Evolutionary conservation across 805 yeast genomes (phyloP).

Genomic region (Ogataea pini): DNA sequence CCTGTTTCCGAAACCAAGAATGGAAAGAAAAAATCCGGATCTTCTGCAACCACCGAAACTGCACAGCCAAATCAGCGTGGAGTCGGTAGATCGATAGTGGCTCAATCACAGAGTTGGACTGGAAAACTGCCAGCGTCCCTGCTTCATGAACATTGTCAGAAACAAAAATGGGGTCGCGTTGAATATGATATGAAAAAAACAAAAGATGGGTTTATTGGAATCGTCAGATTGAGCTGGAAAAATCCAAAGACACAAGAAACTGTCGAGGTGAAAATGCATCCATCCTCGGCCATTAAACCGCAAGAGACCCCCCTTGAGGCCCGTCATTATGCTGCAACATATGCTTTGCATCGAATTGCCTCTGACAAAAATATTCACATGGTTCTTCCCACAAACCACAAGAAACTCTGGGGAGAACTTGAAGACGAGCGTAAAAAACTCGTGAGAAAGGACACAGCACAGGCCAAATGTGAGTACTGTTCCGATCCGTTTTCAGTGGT

Average conservation of each 20-base stretch:
- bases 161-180: constrained; percentile 86
- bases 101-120: constrained; percentile 83
- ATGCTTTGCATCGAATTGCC: constrained; percentile 76
- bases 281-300: constrained; percentile 51
- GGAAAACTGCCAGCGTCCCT: constrained; percentile 90
- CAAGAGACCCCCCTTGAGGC: constrained; percentile 88
- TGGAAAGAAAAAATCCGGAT: constrained; percentile 8
- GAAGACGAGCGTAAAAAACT: constrained; percentile 58
- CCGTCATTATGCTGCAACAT: constrained; percentile 86
- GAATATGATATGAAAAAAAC: constrained; percentile 64
- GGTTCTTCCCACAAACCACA: constrained; percentile 83
- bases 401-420: constrained; percentile 73
- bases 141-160: constrained; percentile 84
- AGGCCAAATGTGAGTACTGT: constrained; percentile 56
- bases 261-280: constrained; percentile 56
- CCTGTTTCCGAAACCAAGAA: constrained; percentile 13
- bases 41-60: neutral
- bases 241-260: constrained; percentile 81
- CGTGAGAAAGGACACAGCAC: constrained; percentile 44
- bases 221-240: constrained; percentile 63
- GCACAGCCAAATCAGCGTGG: constrained; percentile 18
- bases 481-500: constrained; percentile 76
- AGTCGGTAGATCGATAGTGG: constrained; percentile 47
- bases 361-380: constrained; percentile 80
- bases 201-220: constrained; percentile 59